Evolutionary conservation across 495 filamentous ascomycete genomes (phyloP).

Genomic region (Parathielavia hyrcaniae): DNA sequence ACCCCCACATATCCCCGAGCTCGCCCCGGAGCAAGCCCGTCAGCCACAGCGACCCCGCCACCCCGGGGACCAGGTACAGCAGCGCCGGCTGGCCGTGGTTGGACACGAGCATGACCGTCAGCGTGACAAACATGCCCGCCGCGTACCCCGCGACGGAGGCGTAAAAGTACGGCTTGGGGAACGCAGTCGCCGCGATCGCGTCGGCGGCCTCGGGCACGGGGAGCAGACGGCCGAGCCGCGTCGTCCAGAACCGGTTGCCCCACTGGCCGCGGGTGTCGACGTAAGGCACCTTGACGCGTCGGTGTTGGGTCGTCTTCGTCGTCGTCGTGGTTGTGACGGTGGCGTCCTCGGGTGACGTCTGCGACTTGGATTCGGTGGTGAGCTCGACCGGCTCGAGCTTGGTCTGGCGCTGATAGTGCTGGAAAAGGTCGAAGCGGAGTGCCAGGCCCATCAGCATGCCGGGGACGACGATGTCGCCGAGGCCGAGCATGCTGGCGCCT

Average conservation of each 20-base stretch:
- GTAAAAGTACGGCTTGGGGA: slow-evolving; percentile 84
- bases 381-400: slow-evolving; percentile 35
- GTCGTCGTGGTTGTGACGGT: slow-evolving; percentile 32
- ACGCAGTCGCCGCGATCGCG: slow-evolving; percentile 45
- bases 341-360: not conserved
- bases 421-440: slow-evolving; percentile 82
- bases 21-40: slow-evolving; percentile 70
- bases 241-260: slow-evolving; percentile 83
- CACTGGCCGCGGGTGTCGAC: slow-evolving; percentile 59
- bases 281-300: slow-evolving; percentile 51
- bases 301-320: slow-evolving; percentile 28
- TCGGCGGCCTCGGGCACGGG: slow-evolving; percentile 39
- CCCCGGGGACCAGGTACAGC: slow-evolving; percentile 86
- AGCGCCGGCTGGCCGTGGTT: slow-evolving; percentile 85
- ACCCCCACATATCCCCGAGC: slow-evolving; percentile 66
- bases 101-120: slow-evolving; percentile 69
- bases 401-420: slow-evolving; percentile 59
- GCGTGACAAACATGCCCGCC: slow-evolving; percentile 68
- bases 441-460: slow-evolving; percentile 86
- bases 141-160: slow-evolving; percentile 73
- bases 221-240: slow-evolving; percentile 25
- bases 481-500: slow-evolving; percentile 74
- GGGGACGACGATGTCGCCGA: slow-evolving; percentile 92
- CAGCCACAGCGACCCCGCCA: slow-evolving; percentile 69
- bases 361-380: slow-evolving; percentile 19